Base-by-base conservation (phyloP, 176 grass and related monocot species). In the Musa troglodytarum region DNA sequence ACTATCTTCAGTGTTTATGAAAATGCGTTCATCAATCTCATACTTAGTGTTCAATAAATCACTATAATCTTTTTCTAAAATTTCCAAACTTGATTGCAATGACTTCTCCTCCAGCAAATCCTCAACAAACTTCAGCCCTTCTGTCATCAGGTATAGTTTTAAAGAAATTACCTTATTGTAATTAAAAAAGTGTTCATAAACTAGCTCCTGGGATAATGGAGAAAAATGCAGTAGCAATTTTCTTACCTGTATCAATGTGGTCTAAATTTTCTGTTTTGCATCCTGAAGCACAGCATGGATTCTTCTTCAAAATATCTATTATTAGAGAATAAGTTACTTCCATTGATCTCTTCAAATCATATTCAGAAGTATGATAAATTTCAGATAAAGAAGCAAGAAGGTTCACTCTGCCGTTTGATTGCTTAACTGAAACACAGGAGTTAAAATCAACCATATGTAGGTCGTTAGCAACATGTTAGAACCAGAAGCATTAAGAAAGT, bases 321-420 rank as follows among this genome's bases (percentile, higher is more conserved):
- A 98, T 89, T 69, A 82, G 74, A 71, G 87, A 87, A 12, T 91
- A 57, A 69, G 72, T 73, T 75, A 87, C 91, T 77, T 51, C 82
- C 77, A 91, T 89, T 84, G 92, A 83, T 83, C 79, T 84, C 83
- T 83, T 88, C 79, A 98, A 77, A 50, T 80, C 77, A 49, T 93
- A 84, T 86, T 98, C 88, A 65, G 86, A 93, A 17, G 94, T 87
- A 85, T 98, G 90, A 79, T 98, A 93, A 49, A 81, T 91, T 68
- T 93, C 87, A 68, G 88, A 93, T 76, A 98, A 75, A n/a, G 88
- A 98, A 25, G 86, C 82, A 74, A 91, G 81, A 74, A 98, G 78
- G 79, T 98, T 86, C 34, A 91, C 53, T 1, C 84, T 90, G 82
- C 81, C 87, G 54, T 91, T 82, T 6, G 86, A 90, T 89, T 87